phyloP scores from a whole-genome alignment of 306 rosid species.

The Cucurbita ficifolia region DNA sequence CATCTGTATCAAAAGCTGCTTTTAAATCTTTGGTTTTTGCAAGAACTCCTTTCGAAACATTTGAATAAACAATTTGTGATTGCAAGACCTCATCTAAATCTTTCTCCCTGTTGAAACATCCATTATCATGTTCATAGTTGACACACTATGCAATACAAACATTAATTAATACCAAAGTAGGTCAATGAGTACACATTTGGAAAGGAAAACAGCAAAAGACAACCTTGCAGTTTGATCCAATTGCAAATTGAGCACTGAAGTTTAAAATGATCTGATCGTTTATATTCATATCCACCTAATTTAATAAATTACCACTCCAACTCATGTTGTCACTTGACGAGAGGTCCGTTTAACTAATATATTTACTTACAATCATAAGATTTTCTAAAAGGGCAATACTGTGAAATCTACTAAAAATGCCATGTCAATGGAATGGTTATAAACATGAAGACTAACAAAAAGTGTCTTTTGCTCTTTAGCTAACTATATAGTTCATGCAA shows the following conservation, averaged over 20 bases:
- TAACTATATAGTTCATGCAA: no score
- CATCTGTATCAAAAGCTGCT: conserved; percentile 74
- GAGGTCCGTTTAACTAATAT: no score
- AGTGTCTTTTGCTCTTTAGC: no score
- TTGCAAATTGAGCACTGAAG: background rate
- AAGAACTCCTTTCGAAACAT: conserved; percentile 90
- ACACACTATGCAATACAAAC: background rate
- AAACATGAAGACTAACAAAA: no score
- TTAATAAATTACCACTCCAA: background rate
- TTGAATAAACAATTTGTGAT: conserved; percentile 68
- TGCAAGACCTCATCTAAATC: conserved; percentile 90
- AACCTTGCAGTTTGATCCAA: background rate
- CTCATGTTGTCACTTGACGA: background rate
- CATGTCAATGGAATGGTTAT: no score
- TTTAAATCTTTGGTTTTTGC: conserved; percentile 74
- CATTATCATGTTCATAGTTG: background rate
- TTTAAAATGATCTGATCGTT: background rate
- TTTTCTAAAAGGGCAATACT: no score
- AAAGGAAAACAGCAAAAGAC: background rate
- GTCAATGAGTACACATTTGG: background rate
- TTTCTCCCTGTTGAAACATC: conserved; percentile 49
- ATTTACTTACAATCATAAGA: no score
- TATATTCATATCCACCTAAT: background rate
- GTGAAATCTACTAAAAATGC: no score
- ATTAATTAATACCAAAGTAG: background rate